Evolutionary conservation across 2,329 filamentous ascomycete species (phyloP).

Genomic region (Diplodia seriata): DNA sequence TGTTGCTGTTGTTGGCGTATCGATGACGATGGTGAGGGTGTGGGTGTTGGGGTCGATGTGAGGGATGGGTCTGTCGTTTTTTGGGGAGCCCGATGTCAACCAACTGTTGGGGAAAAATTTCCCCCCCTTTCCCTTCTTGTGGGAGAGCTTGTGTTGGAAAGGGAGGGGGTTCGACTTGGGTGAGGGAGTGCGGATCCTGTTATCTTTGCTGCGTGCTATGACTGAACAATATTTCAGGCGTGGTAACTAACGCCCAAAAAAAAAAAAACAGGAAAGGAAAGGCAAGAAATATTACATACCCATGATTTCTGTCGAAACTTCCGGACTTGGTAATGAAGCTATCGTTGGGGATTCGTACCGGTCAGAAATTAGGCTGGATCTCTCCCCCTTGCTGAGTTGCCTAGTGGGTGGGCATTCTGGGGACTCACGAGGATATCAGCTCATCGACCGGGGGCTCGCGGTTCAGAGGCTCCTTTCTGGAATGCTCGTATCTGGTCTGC

Average conservation of each 20-base stretch:
- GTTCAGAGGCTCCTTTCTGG: conserved; percentile 56
- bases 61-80: conserved; percentile 52
- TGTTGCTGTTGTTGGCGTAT: background rate
- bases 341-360: background rate
- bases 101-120: too few relatives aligned
- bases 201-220: background rate
- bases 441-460: conserved; percentile 55
- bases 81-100: background rate
- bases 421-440: conserved; percentile 52
- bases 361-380: background rate
- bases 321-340: conserved; percentile 58
- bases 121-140: too few relatives aligned
- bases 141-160: background rate
- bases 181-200: background rate
- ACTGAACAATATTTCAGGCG: background rate
- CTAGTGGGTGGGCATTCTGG: background rate
- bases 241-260: background rate
- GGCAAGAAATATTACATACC: conserved; percentile 35
- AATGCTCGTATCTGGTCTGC: conserved; percentile 44
- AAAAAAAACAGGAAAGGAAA: too few relatives aligned
- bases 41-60: conserved; percentile 52
- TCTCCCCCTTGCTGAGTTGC: background rate
- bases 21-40: conserved; percentile 52
- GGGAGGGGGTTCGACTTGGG: background rate
- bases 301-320: conserved; percentile 66